These are phyloP conservation scores for Trichoderma orchidacearum DNA, from an alignment of 495 filamentous ascomycete genomes.

Conservation along the genomic window DNA sequence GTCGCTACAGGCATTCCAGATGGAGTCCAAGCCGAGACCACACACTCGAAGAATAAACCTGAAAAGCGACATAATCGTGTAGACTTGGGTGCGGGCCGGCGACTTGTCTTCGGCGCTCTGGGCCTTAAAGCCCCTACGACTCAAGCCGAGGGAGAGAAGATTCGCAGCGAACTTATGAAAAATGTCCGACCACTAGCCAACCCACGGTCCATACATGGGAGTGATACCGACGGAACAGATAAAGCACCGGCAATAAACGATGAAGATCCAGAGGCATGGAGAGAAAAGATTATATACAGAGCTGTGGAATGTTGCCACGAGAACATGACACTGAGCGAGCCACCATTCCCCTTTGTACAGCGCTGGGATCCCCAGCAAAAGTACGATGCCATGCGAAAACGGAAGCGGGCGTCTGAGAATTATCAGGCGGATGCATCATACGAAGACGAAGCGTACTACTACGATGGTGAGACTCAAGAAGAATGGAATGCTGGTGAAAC, in stretches of 20 bases:
- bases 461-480: conserved; percentile 31
- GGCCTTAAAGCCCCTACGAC: conserved; percentile 53
- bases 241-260: conserved; percentile 3
- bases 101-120: conserved; percentile 61
- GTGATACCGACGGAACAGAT: neutral
- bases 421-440: conserved; percentile 10
- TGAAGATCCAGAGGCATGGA: conserved; percentile 46
- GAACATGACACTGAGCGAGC: conserved; percentile 57
- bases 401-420: neutral
- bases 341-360: conserved; percentile 83
- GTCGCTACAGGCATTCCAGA: neutral
- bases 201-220: conserved; percentile 5
- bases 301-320: conserved; percentile 77
- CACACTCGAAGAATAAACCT: neutral
- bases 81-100: conserved; percentile 49
- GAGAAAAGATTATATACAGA: conserved; percentile 50
- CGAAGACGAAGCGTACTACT: conserved; percentile 12
- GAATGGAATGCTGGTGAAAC: conserved; percentile 16
- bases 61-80: conserved; percentile 19
- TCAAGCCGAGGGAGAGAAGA: conserved; percentile 49
- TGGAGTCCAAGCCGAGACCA: neutral
- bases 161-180: conserved; percentile 42
- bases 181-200: conserved; percentile 17
- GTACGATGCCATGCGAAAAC: conserved; percentile 2
- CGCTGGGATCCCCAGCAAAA: conserved; percentile 73